Evolutionary conservation across 495 filamentous ascomycete genomes (phyloP).

Genomic region (Pyronema domesticum): DNA sequence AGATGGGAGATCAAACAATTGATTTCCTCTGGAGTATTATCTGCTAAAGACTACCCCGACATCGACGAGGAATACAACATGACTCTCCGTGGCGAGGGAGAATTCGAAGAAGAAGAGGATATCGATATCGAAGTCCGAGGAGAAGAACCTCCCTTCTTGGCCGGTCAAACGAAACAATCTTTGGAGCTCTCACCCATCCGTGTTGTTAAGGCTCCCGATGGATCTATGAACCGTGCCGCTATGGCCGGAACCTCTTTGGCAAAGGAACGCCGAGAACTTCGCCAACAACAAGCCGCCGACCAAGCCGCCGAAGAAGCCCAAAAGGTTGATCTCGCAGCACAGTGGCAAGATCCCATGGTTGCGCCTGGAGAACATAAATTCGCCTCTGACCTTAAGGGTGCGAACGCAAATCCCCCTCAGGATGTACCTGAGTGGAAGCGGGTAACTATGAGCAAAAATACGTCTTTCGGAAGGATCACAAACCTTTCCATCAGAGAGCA

Average conservation of each 20-base stretch:
- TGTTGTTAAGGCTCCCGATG: slow-evolving; percentile 93
- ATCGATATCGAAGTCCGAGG: slow-evolving; percentile 92
- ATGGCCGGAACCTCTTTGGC: slow-evolving; percentile 84
- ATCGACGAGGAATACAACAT: slow-evolving; percentile 87
- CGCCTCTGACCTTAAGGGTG: slow-evolving; percentile 51
- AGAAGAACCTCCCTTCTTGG: slow-evolving; percentile 90
- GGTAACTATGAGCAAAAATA: slow-evolving; percentile 63
- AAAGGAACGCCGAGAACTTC: slow-evolving; percentile 72
- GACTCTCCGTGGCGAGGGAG: slow-evolving; percentile 65
- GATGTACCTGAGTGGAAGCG: slow-evolving; percentile 89
- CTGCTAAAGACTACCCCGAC: slow-evolving; percentile 82
- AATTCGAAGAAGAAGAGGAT: slow-evolving; percentile 90
- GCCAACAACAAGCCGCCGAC: slow-evolving; percentile 74
- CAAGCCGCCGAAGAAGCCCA: slow-evolving; percentile 60
- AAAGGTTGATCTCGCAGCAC: slow-evolving; percentile 68
- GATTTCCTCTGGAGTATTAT: slow-evolving; percentile 83
- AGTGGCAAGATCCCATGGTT: slow-evolving; percentile 96
- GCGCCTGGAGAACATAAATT: slow-evolving; percentile 68
- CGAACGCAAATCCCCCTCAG: slow-evolving; percentile 34
- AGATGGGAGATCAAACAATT: slow-evolving; percentile 94
- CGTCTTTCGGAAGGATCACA: slow-evolving; percentile 69
- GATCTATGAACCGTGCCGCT: slow-evolving; percentile 83
- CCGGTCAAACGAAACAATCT: slow-evolving; percentile 89
- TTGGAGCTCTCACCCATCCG: slow-evolving; percentile 87
- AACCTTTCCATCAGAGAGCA: slow-evolving; percentile 91